Percentiles rank a stretch among this genome's conserved stretches.
Evolutionary conservation across 2,329 filamentous ascomycete genomes (phyloP).

Genomic region (Elsinoe necatrix): DNA sequence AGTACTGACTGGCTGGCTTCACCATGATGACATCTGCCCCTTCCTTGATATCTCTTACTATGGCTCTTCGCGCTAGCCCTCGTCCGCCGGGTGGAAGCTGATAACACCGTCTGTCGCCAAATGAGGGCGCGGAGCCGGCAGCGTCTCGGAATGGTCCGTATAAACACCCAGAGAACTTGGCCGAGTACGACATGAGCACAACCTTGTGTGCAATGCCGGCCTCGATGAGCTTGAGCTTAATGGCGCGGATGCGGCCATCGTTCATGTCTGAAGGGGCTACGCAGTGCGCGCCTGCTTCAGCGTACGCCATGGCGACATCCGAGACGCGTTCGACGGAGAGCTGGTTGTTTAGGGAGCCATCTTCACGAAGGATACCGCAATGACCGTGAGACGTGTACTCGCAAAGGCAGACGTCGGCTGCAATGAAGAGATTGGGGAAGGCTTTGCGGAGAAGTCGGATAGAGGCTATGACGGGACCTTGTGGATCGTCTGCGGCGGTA

Average conservation of each 20-base stretch:
- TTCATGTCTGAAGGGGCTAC: constrained; percentile 99
- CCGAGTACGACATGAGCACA: constrained; percentile 93
- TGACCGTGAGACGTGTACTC: constrained; percentile 98
- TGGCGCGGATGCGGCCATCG: constrained; percentile 90
- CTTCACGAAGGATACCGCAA: constrained; percentile 89
- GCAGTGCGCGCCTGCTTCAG: constrained; percentile 90
- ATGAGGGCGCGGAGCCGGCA: constrained; percentile 80
- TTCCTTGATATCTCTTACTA: constrained; percentile 80
- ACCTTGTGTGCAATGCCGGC: constrained; percentile 85
- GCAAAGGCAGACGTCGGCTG: constrained; percentile 90
- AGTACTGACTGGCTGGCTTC: constrained; percentile 89
- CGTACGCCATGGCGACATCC: constrained; percentile 96
- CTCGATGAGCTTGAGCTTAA: constrained; percentile 96
- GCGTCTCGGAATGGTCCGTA: constrained; percentile 98
- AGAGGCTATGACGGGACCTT: constrained; percentile 79
- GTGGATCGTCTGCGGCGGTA: constrained; percentile 83
- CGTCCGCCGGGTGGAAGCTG: constrained; percentile 89
- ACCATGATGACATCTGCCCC: constrained; percentile 99
- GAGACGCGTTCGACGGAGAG: constrained; percentile 90
- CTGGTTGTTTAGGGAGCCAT: constrained; percentile 86
- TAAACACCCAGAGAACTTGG: constrained; percentile 92
- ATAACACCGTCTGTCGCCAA: constrained; percentile 94
- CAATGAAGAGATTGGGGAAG: constrained; percentile 87
- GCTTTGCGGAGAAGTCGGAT: constrained; percentile 76
- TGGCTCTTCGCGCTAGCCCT: constrained; percentile 83